Conservation (phyloP, 2,329 filamentous ascomycete genomes). For the Botryotinia calthae region DNA sequence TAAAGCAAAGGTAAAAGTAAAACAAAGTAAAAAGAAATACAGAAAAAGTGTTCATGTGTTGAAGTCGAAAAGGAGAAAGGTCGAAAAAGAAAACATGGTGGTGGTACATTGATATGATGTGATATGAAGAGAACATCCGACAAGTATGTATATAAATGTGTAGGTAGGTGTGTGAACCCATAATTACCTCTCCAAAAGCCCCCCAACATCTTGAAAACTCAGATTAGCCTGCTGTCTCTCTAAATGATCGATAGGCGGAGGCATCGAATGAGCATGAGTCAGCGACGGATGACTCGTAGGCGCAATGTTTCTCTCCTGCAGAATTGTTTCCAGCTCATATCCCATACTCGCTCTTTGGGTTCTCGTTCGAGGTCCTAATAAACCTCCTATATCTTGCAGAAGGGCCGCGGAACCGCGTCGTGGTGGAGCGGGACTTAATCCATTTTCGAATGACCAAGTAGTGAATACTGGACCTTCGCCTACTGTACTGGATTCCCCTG, state of each 20-base stretch:
- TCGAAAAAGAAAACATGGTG: background rate
- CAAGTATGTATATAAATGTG: background rate
- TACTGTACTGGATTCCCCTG: slow-evolving; percentile 30
- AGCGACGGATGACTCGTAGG: background rate
- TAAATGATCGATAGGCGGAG: background rate
- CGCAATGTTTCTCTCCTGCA: slow-evolving; percentile 23
- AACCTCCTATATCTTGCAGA: slow-evolving; percentile 57
- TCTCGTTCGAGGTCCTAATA: slow-evolving; percentile 45
- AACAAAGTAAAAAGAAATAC: background rate
- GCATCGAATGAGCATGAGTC: background rate
- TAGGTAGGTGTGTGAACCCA: background rate
- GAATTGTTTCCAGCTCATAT: slow-evolving; percentile 35
- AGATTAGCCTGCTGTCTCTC: background rate
- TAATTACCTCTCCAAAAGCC: background rate
- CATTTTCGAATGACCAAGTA: slow-evolving; percentile 29
- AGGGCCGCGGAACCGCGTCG: slow-evolving; percentile 56
- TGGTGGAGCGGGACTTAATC: slow-evolving; percentile 45
- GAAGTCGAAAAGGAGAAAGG: background rate
- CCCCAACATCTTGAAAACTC: slow-evolving; percentile 7
- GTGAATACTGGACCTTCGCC: slow-evolving; percentile 24
- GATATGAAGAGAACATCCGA: background rate
- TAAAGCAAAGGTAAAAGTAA: background rate
- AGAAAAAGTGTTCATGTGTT: background rate
- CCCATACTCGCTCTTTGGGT: slow-evolving; percentile 22
- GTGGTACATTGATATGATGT: background rate